These are phyloP conservation scores for Kodamaea kaohsiungensis DNA, from an alignment of 805 yeast genomes.

Conservation along the genomic window DNA sequence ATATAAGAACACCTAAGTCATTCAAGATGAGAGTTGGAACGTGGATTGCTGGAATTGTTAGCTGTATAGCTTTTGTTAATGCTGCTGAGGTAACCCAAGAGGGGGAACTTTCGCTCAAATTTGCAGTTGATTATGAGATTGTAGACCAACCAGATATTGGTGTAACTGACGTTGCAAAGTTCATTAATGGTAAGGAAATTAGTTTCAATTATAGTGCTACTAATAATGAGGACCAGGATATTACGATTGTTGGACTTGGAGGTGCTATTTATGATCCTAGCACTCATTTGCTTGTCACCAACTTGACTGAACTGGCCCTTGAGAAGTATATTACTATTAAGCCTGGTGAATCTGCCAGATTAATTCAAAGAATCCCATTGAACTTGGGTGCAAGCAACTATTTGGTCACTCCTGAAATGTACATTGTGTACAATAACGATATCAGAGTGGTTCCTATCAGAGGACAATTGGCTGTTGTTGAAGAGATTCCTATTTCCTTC, in stretches of 20 bases:
- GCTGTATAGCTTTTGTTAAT: slow-evolving; percentile 12
- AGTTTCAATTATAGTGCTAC: slow-evolving; percentile 51
- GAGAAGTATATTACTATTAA: slow-evolving; percentile 60
- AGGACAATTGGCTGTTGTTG: slow-evolving; percentile 57
- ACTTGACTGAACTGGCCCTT: slow-evolving; percentile 58
- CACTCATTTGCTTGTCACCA: slow-evolving; percentile 52
- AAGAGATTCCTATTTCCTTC: slow-evolving; percentile 66
- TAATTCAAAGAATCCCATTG: slow-evolving; percentile 62
- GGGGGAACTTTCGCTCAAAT: slow-evolving; percentile 30
- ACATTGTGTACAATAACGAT: slow-evolving; percentile 49
- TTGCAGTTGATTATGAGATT: slow-evolving; percentile 50
- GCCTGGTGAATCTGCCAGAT: slow-evolving; percentile 48
- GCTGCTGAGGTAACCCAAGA: not conserved
- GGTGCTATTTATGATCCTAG: slow-evolving; percentile 61
- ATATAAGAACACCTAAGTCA: not conserved
- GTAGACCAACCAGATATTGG: slow-evolving; percentile 43
- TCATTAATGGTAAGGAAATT: slow-evolving; percentile 52
- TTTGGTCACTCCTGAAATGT: slow-evolving; percentile 59
- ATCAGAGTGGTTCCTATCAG: slow-evolving; percentile 57
- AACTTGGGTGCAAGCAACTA: slow-evolving; percentile 59
- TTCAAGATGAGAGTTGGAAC: slow-evolving; percentile 5
- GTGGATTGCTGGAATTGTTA: slow-evolving; percentile 9
- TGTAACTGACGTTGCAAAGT: slow-evolving; percentile 42
- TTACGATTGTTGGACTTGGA: slow-evolving; percentile 65
- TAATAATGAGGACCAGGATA: slow-evolving; percentile 53